These are phyloP conservation scores for Vaccinium macrocarpon DNA, from an alignment of 148 eudicot genomes.

Conservation along the genomic window DNA sequence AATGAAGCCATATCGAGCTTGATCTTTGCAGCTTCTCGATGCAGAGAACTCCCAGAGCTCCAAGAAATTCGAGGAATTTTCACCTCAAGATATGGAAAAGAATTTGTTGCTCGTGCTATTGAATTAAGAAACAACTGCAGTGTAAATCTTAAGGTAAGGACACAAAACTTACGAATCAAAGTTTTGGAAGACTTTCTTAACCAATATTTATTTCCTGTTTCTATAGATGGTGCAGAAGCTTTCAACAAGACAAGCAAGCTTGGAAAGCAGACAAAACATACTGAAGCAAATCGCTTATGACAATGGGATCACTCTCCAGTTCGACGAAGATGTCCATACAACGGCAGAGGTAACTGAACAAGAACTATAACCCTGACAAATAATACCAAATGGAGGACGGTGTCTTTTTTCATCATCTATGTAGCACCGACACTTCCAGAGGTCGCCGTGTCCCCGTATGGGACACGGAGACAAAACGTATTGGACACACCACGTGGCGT, in stretches of 20 bases:
- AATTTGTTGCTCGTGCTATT: constrained; percentile 33
- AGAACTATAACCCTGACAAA: not conserved
- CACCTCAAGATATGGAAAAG: constrained; percentile 44
- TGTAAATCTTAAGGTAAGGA: constrained; percentile 45
- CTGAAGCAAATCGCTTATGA: constrained; percentile 44
- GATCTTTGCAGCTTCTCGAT: constrained; percentile 57
- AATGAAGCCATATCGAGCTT: constrained; percentile 53
- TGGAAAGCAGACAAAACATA: constrained; percentile 32
- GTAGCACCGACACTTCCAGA: no score
- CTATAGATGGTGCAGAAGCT: constrained; percentile 40
- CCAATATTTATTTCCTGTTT: not conserved
- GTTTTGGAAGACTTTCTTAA: not conserved
- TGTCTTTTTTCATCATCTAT: not conserved
- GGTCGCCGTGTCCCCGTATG: no score
- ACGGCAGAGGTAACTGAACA: constrained; percentile 13
- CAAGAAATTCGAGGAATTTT: constrained; percentile 42
- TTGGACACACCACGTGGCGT: no score
- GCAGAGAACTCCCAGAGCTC: constrained; percentile 60
- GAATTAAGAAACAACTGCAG: constrained; percentile 40
- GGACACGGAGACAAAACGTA: no score
- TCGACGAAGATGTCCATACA: constrained; percentile 14
- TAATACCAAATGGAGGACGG: not conserved
- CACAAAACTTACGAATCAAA: not conserved
- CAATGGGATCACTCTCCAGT: constrained; percentile 31
- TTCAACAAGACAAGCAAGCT: constrained; percentile 36